Evolutionary conservation across 306 rosid genomes (phyloP), one percentile per base, ranked within the genome.

Genomic region (Myrica gale): DNA sequence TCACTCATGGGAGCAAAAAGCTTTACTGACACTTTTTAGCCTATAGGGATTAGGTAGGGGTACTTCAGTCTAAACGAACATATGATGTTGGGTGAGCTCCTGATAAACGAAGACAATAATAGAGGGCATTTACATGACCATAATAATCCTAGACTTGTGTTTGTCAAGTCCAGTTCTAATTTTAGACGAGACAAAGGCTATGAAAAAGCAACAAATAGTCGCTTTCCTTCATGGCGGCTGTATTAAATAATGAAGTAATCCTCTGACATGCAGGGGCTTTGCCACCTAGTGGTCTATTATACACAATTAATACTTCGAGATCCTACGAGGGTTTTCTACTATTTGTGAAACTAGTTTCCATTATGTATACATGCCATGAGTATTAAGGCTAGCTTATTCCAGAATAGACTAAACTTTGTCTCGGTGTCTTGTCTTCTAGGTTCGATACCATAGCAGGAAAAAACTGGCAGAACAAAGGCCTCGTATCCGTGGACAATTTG

Each of bases 361-460:
- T 71, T 57, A 52, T 4, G 44, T 19, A 69, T 26, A 23, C 10
- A 23, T 32, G 19, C 23, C 11, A 56, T 48, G 60, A 12, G 75
- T 13, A 12, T 58, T 66, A 62, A 74, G 62, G 44, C 47, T 32
- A 16, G 76, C n/a, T 37, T 55, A 16, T 76, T 73, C 51, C 20
- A 47, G 69, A 52, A 61, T 74, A 37, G 75, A n/a, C 72, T 70
- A 48, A 17, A 75, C 69, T 42, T 68, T 5, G 20, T 74, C 11
- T 69, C 13, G 72, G 50, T 21, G 37, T 70, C 54, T 70, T 43
- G 21, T 71, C 71, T 65, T 86, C 77, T 79, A 78, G 79, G 81
- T 80, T 52, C 76, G 86, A 65, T 83, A 83, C 60, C 79, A 75
- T 58, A 83, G 86, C 81, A 79, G 86, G 81, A 79, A 83, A 68